These are phyloP conservation scores for Polygonum maritimum DNA, from an alignment of 148 eudicot species.

Conservation along the genomic window DNA sequence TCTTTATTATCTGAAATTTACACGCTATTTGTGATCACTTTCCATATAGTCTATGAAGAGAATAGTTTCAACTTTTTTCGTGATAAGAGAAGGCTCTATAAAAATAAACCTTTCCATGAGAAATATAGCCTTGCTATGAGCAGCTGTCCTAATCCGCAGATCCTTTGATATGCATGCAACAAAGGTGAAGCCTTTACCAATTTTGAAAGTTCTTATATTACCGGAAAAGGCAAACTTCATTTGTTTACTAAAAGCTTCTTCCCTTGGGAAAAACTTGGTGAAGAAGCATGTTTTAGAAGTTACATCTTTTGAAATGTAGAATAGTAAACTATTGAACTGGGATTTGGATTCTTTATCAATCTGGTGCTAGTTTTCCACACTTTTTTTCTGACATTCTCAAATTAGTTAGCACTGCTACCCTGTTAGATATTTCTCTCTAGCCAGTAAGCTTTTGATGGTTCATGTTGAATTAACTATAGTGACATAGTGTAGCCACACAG, in stretches of 20 bases:
- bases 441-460: background rate
- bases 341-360: background rate
- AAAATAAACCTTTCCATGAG: background rate
- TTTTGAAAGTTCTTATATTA: background rate
- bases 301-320: background rate
- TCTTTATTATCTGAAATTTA: background rate
- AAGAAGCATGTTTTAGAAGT: background rate
- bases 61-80: background rate
- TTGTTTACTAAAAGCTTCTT: background rate
- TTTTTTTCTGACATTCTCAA: background rate
- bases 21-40: background rate
- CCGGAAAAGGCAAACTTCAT: background rate
- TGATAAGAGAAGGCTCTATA: background rate
- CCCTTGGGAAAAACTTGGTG: background rate
- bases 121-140: background rate
- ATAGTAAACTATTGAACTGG: background rate
- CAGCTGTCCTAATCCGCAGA: background rate
- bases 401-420: background rate
- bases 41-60: background rate
- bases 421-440: background rate
- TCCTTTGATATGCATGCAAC: background rate
- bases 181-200: background rate
- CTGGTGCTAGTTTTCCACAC: background rate
- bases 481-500: background rate
- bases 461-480: background rate